Conservation (phyloP, 2,329 filamentous ascomycete genomes). For the Rutstroemia sp. region DNA sequence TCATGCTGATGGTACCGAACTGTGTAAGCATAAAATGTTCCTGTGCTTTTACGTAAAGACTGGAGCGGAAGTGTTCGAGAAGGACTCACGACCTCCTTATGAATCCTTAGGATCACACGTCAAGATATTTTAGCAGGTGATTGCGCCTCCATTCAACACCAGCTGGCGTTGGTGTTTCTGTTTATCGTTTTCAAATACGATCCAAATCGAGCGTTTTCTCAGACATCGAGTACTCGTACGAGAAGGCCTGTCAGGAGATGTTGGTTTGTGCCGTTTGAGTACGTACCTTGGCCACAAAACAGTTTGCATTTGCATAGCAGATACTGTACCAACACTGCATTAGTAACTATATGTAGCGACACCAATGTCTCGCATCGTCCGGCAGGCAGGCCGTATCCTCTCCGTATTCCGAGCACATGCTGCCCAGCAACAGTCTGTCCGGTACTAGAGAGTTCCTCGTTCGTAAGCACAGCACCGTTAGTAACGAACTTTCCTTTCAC, state of each 20-base stretch:
- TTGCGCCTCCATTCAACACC: background rate
- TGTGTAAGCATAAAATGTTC: background rate
- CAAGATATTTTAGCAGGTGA: background rate
- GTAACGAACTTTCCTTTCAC: too few species aligned
- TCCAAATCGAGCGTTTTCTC: too few species aligned
- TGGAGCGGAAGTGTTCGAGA: too few species aligned
- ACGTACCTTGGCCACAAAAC: background rate
- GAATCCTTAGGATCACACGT: background rate
- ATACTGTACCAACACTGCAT: background rate
- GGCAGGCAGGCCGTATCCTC: too few species aligned
- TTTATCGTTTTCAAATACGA: too few species aligned
- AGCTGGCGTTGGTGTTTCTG: background rate
- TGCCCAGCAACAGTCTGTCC: too few species aligned
- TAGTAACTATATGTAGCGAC: too few species aligned
- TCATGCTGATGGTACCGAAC: background rate
- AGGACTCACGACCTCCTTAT: background rate
- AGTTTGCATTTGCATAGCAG: background rate
- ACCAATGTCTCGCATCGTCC: too few species aligned
- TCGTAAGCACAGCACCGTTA: background rate
- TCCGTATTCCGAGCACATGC: too few species aligned
- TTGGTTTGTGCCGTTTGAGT: background rate
- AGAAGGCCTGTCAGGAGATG: slow-evolving; percentile 1
- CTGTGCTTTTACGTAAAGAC: too few species aligned
- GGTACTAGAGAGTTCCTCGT: too few species aligned
- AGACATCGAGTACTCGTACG: too few species aligned